Percentiles rank a stretch among this genome's conserved stretches.
Evolutionary conservation across 164 flowering plant genomes (phyloP).

Genomic region (Macadamia tetraphylla): DNA sequence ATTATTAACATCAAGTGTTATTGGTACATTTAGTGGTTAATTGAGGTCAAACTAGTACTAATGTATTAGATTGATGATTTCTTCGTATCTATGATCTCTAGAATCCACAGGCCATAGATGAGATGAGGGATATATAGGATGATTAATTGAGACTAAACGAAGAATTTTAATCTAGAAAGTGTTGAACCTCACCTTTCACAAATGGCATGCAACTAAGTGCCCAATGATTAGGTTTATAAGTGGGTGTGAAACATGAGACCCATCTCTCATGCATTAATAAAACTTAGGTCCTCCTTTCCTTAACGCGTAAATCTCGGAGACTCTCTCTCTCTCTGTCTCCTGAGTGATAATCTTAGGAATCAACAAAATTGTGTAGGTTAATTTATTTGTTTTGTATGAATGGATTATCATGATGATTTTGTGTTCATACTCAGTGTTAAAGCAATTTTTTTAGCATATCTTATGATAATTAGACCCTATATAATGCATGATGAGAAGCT

Average conservation of each 20-base stretch:
- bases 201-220: conserved; percentile 20
- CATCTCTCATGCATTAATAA: not conserved
- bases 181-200: conserved; percentile 6
- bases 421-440: not conserved
- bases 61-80: not conserved
- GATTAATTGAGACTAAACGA: too few relatives aligned
- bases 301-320: too few relatives aligned
- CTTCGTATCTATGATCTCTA: too few relatives aligned
- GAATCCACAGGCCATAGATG: too few relatives aligned
- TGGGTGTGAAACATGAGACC: conserved; percentile 9
- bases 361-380: not conserved
- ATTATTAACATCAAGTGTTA: too few relatives aligned
- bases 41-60: not conserved
- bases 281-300: not conserved
- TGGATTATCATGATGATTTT: not conserved
- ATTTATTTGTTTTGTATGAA: not conserved
- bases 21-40: not conserved
- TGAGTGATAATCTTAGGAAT: not conserved
- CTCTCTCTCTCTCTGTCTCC: not conserved
- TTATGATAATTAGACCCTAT: not conserved
- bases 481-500: not conserved
- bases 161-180: too few relatives aligned
- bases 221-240: conserved; percentile 22
- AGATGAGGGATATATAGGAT: too few relatives aligned
- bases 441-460: not conserved